Conservation (phyloP, 2,329 filamentous ascomycete genomes). For the Nothophaeocryptopus gaeumannii region DNA sequence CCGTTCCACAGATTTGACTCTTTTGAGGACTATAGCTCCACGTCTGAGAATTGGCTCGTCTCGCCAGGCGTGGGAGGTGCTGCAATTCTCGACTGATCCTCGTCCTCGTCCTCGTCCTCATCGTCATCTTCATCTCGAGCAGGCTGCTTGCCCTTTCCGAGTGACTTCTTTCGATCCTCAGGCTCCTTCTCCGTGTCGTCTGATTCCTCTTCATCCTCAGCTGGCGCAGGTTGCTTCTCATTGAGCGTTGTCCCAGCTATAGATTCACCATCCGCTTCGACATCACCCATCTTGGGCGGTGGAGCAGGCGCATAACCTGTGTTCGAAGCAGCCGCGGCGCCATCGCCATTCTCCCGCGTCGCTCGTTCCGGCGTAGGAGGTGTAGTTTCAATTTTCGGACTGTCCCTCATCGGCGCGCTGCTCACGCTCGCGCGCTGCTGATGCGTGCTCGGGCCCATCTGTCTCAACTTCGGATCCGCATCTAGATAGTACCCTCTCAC, state of each 20-base stretch:
- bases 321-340: conserved; percentile 8
- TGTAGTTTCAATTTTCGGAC: conserved; percentile 50
- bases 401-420: conserved; percentile 35
- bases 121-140: conserved; percentile 3
- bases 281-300: conserved; percentile 25
- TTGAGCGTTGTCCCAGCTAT: conserved; percentile 26
- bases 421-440: conserved; percentile 30
- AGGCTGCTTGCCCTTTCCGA: conserved; percentile 21
- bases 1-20: too few species aligned
- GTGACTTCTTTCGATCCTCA: conserved; percentile 27
- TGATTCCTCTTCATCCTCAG: conserved; percentile 24
- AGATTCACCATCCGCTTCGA: conserved; percentile 30
- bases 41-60: conserved; percentile 31
- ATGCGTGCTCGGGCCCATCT: conserved; percentile 44
- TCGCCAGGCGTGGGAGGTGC: conserved; percentile 18
- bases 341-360: conserved; percentile 11
- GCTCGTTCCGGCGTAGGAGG: conserved; percentile 50
- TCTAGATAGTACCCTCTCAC: conserved; percentile 96
- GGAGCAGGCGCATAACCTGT: conserved; percentile 25
- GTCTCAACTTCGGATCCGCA: conserved; percentile 66
- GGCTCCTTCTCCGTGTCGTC: conserved; percentile 24
- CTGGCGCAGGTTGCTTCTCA: conserved; percentile 27
- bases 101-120: conserved; percentile 4
- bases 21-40: conserved; percentile 17
- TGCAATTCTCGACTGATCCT: conserved; percentile 1